Base-by-base conservation (phyloP, 352 stramenopile species). In the Phytophthora cryptogea region DNA sequence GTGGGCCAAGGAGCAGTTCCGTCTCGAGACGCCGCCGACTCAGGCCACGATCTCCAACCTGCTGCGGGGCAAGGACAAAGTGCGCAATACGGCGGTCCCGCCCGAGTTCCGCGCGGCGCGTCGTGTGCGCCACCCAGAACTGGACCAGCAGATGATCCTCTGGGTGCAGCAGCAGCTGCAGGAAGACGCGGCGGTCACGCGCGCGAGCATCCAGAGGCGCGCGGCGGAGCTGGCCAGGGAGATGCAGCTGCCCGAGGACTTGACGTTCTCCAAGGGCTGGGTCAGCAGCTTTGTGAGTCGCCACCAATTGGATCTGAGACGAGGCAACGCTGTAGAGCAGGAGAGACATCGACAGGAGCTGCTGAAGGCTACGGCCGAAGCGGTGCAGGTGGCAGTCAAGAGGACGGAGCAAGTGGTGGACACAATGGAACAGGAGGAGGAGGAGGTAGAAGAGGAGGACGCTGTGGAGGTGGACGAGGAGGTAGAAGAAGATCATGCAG, bases 21-120 rank as follows among this genome's bases (percentile, higher is more conserved):
- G 63, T 17, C 68, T 87, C 26, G 46, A 62, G 35, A 71, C 39
- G 4, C 76, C 73, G 49, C 80, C 77, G n/a, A 86, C 75, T 27
- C 77, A 86, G 54, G 76, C 76, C 49, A 86, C 79, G 11, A 86
- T 89, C 66, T 89, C 79, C 41, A 87, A 89, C 53, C 72, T 86
- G 26, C 52, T 89, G 49, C 68, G 75, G 36, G 49, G 52, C 36
- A 75, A 76, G 48, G 67, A 83, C 23, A 77, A 78, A 31, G 68
- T 86, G 42, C 64, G 79, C 56, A 68, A 17, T 30, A 63, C 70
- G 30, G 66, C 66, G 14, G 76, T 83, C 47, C 74, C 76, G 35
- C 61, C 73, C 0, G 61, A 66, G 23, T 83, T 76, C 60, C 68
- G 76, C 49, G 74, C 70, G 27, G 68, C 66, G 33, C 68, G 75